Evolutionary conservation across 441 rosid genomes (phyloP), one percentile per base, ranked within the genome.

Genomic region (Aquilaria agallochum): DNA sequence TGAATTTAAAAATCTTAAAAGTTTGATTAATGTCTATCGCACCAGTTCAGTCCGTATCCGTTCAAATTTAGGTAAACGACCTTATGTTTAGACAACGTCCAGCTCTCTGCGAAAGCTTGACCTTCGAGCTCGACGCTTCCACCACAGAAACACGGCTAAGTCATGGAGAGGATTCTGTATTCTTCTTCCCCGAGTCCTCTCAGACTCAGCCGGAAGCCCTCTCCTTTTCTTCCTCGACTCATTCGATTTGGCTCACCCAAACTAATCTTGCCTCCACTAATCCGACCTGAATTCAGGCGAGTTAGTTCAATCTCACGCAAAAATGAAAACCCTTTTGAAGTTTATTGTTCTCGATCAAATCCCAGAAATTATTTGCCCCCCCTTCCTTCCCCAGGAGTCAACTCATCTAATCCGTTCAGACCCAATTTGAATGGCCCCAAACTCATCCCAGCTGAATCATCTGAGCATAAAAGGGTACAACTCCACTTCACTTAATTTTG

Each of bases 131-230:
- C 42, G 6, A 36, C 5, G 42, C 42, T 36, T 36, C 42, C 5
- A 36, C 42, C 42, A 36, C 42, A 36, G 6, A 36, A 3, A 5
- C 2, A 36, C 42, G 42, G 42, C 42, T 36, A 74, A 76, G 78
- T 86, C 80, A 93, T 93, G 98, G 98, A 90, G 61, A 83, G 97
- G 95, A 95, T 93, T 80, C 86, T 88, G 1, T 84, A 80, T 66
- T 77, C 91, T 31, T 74, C 94, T 36, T 81, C 91, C 56, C 76
- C 96, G 5, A 62, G 79, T 11, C 75, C 79, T 63, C 62, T 73
- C 62, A 81, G 76, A 70, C 32, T 68, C 53, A 58, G 54, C 13
- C 68, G 46, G 14, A 81, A 58, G 64, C 58, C 80, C 63, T 36
- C 42, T 36, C 42, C 20, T 20, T 69, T 66, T 45, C 78, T 76